Percentiles rank a stretch among this genome's conserved stretches.
phyloP scores from a whole-genome alignment of 2,329 filamentous ascomycete species.

The Exophiala spinifera region DNA sequence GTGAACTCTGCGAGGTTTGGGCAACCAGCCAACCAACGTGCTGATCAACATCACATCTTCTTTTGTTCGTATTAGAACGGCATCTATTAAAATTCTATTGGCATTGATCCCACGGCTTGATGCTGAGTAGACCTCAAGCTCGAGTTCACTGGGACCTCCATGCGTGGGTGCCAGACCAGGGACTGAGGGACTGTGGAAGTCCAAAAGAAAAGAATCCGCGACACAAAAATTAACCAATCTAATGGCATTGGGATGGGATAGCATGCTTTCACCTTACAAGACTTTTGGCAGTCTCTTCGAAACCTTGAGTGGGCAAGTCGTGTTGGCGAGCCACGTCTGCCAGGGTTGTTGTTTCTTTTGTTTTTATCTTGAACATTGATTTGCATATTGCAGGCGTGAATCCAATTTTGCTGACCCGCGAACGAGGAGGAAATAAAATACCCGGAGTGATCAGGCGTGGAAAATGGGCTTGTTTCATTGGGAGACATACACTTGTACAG shows the following conservation, averaged over 20 bases:
- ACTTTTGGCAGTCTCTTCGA: conserved; percentile 4
- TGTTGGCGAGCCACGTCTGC: background rate
- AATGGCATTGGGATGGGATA: conserved; percentile 13
- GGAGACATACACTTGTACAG: conserved; percentile 18
- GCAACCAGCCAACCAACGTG: background rate
- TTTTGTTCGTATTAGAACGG: conserved; percentile 23
- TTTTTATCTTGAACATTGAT: conserved; percentile 11
- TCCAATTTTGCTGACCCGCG: conserved; percentile 12
- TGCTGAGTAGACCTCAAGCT: conserved; percentile 10
- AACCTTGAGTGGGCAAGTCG: background rate
- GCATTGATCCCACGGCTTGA: conserved; percentile 16
- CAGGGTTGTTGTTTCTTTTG: conserved; percentile 17
- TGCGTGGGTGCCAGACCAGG: conserved; percentile 17
- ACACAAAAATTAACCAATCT: conserved; percentile 13
- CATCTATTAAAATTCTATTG: conserved; percentile 21
- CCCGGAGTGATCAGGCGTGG: conserved; percentile 9
- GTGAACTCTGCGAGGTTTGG: conserved; percentile 38
- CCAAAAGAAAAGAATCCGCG: conserved; percentile 8
- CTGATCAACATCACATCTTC: conserved; percentile 8
- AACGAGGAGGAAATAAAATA: conserved; percentile 1
- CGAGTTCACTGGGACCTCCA: conserved; percentile 10
- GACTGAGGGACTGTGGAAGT: conserved; percentile 5
- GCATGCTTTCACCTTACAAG: conserved; percentile 1
- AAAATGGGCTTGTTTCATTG: conserved; percentile 6
- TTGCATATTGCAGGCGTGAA: conserved; percentile 23